Evolutionary conservation across 352 stramenopile species (phyloP).

Genomic region (Blastocystis sp.): DNA sequence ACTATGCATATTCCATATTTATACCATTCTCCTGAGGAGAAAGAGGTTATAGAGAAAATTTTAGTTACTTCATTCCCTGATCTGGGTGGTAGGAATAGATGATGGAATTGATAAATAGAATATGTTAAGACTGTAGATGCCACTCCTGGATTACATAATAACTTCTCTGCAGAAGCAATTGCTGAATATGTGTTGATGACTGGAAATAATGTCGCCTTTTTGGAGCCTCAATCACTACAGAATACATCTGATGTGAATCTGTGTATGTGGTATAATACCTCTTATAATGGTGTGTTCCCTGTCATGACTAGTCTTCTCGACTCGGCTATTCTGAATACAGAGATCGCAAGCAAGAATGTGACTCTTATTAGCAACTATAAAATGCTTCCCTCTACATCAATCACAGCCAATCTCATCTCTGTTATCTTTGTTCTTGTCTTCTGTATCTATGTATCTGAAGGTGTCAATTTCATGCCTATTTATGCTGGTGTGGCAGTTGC

Average conservation of each 20-base stretch:
- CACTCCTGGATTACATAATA: background rate
- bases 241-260: background rate
- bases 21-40: background rate
- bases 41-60: background rate
- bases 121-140: background rate
- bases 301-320: constrained; percentile 11
- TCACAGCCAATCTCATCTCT: background rate
- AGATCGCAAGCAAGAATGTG: background rate
- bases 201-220: background rate
- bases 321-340: background rate
- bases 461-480: constrained; percentile 73
- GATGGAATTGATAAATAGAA: background rate
- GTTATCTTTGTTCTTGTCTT: constrained; percentile 68
- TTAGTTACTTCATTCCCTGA: background rate
- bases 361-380: constrained; percentile 3
- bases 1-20: background rate
- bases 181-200: background rate
- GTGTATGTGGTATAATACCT: constrained; percentile 56
- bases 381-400: background rate
- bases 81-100: background rate
- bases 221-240: background rate
- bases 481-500: constrained; percentile 69
- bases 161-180: background rate
- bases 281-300: constrained; percentile 13
- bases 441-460: constrained; percentile 70